Evolutionary conservation across 2,329 filamentous ascomycete species (phyloP).

Genomic region (Trichoderma lentiforme): DNA sequence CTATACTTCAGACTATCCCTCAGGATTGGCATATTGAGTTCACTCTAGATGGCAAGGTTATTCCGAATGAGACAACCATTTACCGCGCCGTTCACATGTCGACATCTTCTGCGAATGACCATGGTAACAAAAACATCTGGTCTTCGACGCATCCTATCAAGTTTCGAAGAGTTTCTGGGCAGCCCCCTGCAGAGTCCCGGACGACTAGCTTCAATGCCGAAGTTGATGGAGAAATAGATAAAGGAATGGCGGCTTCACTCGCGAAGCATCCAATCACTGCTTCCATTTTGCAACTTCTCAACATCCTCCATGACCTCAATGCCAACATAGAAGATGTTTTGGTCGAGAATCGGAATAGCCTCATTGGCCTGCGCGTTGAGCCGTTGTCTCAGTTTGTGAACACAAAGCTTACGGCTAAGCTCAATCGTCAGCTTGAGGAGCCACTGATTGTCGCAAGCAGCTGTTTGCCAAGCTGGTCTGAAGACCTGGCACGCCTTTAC

Average conservation of each 20-base stretch:
- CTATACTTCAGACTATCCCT: constrained; percentile 73
- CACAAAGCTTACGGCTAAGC: constrained; percentile 94
- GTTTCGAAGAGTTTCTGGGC: constrained; percentile 81
- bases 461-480: constrained; percentile 92
- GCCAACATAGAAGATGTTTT: constrained; percentile 89
- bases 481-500: constrained; percentile 88
- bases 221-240: constrained; percentile 50
- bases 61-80: constrained; percentile 90
- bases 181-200: constrained; percentile 69
- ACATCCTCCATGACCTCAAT: constrained; percentile 89
- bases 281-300: constrained; percentile 81
- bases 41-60: constrained; percentile 75
- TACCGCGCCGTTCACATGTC: constrained; percentile 85
- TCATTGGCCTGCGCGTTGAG: constrained; percentile 70
- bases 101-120: constrained; percentile 53
- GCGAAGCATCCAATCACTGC: constrained; percentile 80
- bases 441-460: constrained; percentile 95
- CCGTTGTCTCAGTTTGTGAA: constrained; percentile 94
- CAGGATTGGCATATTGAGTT: constrained; percentile 99
- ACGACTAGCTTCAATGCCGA: constrained; percentile 53
- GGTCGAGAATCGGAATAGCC: constrained; percentile 66
- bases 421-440: constrained; percentile 95
- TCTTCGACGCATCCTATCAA: constrained; percentile 86
- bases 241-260: constrained; percentile 71
- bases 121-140: constrained; percentile 77